Base-by-base conservation (phyloP, 83 land plant genomes). In the Thuja plicata region DNA sequence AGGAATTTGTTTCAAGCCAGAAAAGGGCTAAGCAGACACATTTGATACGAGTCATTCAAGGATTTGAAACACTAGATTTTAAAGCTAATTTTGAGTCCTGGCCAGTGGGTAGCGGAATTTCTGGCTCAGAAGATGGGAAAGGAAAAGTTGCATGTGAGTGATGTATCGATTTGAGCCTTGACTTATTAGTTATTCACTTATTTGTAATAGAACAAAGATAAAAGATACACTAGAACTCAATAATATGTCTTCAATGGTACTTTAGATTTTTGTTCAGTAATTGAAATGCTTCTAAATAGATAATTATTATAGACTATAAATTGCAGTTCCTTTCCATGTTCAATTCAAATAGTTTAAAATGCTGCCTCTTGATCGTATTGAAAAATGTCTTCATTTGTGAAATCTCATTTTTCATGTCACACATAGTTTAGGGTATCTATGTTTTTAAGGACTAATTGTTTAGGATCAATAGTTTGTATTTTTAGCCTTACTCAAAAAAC, bases 91-190 rank as follows among this genome's bases (percentile, higher is more conserved):
- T 93, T 89, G 94, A 89, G 54, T 66, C 80, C 24, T 93, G 94
- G 94, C 86, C 94, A 37, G 13, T 79, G 8, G 86, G 78, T 45
- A 78, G 87, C 27, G 91, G 87, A 77, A 50, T 54, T 74, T 84
- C 90, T 89, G 94, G 88, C 12, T 93, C 94, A 79, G 94, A 93
- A 90, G 94, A 93, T 62, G 94, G 94, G 55, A 86, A 92, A 89
- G 93, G 94, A 87, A 92, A 92, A 89, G 94, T 93, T 90, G 94
- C 94, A 78, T 92, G 93, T 91, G 54, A 88, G 87, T 86, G 48
- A 46, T 43, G 86, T 46, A 32, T 48, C 16, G 48, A 32, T 84
- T 73, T 45, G 35, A 87, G 45, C 41, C 38, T 34, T 27, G 17
- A 34, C 17, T 35, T n/a, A n/a, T n/a, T n/a, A n/a, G n/a, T n/a